Conservation (phyloP, 805 yeast genomes). For the Trichomonascus vanleenenianus region DNA sequence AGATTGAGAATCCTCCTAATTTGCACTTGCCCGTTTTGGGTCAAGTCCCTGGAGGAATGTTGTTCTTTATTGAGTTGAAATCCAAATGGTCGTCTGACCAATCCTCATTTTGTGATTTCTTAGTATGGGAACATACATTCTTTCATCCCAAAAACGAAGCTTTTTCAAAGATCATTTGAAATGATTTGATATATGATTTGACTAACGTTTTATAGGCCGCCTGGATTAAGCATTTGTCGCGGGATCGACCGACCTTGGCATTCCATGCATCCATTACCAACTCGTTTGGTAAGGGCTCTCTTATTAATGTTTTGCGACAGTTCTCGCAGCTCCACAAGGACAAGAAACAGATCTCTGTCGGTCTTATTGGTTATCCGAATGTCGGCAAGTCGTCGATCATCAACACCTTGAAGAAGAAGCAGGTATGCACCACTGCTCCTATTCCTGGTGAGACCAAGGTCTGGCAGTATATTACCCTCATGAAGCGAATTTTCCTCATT, state of each 20-base stretch:
- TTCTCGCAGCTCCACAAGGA: slow-evolving; percentile 85
- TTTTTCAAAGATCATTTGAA: neutral
- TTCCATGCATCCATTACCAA: slow-evolving; percentile 97
- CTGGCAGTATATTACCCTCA: slow-evolving; percentile 96
- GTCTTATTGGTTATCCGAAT: slow-evolving; percentile 95
- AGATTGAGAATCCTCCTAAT: slow-evolving; percentile 59
- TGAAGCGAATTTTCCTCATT: slow-evolving; percentile 90
- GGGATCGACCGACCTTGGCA: slow-evolving; percentile 88
- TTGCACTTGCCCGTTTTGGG: slow-evolving; percentile 43
- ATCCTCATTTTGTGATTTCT: slow-evolving; percentile 44
- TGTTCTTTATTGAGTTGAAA: slow-evolving; percentile 79
- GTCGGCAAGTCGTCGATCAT: slow-evolving; percentile 97
- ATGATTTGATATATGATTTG: slow-evolving; percentile 17
- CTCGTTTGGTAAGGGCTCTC: slow-evolving; percentile 95
- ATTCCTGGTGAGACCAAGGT: slow-evolving; percentile 99
- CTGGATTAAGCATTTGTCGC: slow-evolving; percentile 94
- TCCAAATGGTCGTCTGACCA: slow-evolving; percentile 24
- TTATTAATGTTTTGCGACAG: slow-evolving; percentile 88
- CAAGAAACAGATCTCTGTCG: slow-evolving; percentile 93
- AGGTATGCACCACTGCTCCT: slow-evolving; percentile 96
- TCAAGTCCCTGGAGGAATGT: slow-evolving; percentile 31
- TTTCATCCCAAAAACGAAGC: slow-evolving; percentile 6
- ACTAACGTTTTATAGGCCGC: slow-evolving; percentile 66
- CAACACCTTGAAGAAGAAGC: slow-evolving; percentile 87
- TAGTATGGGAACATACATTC: slow-evolving; percentile 83